Conservation (phyloP, 1,284 basidiomycete genomes). For the Stereum hirsutum region DNA sequence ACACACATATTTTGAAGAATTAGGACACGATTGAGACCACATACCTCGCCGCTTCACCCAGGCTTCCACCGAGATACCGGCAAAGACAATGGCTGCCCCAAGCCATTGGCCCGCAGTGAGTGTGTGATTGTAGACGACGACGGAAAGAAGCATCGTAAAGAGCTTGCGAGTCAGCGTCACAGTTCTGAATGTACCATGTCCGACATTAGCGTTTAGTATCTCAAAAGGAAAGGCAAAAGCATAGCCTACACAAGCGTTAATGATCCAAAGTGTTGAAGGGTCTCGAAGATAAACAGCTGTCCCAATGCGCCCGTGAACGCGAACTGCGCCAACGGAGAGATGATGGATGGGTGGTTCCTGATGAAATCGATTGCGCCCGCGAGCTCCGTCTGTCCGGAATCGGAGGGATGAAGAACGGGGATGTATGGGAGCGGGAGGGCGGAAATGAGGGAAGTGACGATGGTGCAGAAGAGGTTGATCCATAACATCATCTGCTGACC, state of each 20-base stretch:
- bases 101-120: conserved; percentile 85
- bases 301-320: conserved; percentile 89
- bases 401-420: conserved; percentile 62
- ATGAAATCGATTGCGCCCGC: conserved; percentile 70
- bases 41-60: conserved; percentile 77
- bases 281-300: conserved; percentile 98
- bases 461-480: conserved; percentile 83
- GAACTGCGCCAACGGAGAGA: conserved; percentile 76
- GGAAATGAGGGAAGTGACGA: conserved; percentile 57
- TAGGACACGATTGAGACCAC: conserved; percentile 11
- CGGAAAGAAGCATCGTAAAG: conserved; percentile 96
- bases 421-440: conserved; percentile 67
- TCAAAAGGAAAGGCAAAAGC: background rate
- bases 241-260: conserved; percentile 80
- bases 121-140: conserved; percentile 87
- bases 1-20: conserved; percentile 5
- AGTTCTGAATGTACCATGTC: conserved; percentile 56
- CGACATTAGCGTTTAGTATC: conserved; percentile 5
- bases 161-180: conserved; percentile 97
- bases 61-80: conserved; percentile 90
- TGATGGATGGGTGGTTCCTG: conserved; percentile 68
- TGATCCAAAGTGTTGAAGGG: conserved; percentile 91
- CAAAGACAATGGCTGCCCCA: conserved; percentile 83
- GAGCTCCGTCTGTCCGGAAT: conserved; percentile 57
- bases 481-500: conserved; percentile 99